Conservation (phyloP, 1,284 basidiomycete genomes). For the Cryptococcus sp. region DNA sequence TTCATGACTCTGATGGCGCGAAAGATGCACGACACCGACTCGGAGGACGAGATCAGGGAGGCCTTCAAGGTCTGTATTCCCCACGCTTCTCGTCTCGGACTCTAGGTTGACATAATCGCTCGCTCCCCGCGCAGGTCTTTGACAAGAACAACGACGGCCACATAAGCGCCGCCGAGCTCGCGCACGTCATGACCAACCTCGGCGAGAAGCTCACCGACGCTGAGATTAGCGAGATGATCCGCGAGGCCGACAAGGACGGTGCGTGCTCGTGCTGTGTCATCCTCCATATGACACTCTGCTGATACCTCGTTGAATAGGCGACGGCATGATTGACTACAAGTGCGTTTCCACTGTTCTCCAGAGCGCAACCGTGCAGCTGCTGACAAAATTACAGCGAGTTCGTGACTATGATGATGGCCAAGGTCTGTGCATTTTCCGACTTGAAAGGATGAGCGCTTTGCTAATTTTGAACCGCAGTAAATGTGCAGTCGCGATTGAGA, state of each 20-base stretch:
- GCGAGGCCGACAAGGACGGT: slow-evolving; percentile 92
- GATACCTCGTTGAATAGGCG: slow-evolving; percentile 27
- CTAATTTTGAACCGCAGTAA: too few species aligned
- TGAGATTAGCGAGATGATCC: slow-evolving; percentile 98
- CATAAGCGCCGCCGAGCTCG: slow-evolving; percentile 63
- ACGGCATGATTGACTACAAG: slow-evolving; percentile 55
- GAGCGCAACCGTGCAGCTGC: too few species aligned
- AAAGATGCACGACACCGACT: slow-evolving; percentile 92
- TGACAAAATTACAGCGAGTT: slow-evolving; percentile 45
- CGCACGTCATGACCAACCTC: slow-evolving; percentile 81
- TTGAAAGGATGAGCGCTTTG: too few species aligned
- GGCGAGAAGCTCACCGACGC: slow-evolving; percentile 89
- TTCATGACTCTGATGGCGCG: slow-evolving; percentile 96
- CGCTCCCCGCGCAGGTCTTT: slow-evolving; percentile 59
- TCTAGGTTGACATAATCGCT: neutral
- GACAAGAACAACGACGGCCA: slow-evolving; percentile 56
- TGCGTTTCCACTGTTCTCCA: too few species aligned
- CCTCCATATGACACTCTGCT: neutral
- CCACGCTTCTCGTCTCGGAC: too few species aligned
- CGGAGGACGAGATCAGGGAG: slow-evolving; percentile 67
- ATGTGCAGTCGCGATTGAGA: too few species aligned
- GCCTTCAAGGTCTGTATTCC: slow-evolving; percentile 60
- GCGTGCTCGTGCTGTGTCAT: slow-evolving; percentile 10
- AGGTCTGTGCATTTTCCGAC: slow-evolving; percentile 10
- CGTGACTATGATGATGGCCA: slow-evolving; percentile 58